Base-by-base conservation (phyloP, 2,329 filamentous ascomycete genomes). In the Nemania bipapillata region DNA sequence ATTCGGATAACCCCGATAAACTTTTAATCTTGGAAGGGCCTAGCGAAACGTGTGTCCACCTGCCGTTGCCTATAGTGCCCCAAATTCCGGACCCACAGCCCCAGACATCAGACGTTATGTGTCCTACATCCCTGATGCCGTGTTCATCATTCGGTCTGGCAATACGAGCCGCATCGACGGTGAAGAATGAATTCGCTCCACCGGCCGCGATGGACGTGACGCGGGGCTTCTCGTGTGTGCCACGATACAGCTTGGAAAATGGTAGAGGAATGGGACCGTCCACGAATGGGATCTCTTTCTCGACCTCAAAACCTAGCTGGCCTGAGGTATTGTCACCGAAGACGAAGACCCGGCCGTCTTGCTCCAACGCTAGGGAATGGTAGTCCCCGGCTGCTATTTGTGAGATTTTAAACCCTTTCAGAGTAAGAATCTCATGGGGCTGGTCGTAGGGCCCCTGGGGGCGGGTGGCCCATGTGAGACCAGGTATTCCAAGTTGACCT, bases 251-350 rank as follows among this genome's bases (percentile, higher is more conserved):
- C 69, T 87, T 88, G 69, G 88, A 86, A 45, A 92, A 86, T 0
- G 92, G 87, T 1, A 98, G 79, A 5, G 90, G 85, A 3, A 89
- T 88, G 0, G 96, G 94, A 0, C 86, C 85, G 72, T 95, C 92
- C 26, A 92, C 83, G 65, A 83, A 87, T 7, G 88, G 84, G 17
- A 87, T 83, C 30, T 90, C 87, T 0, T 86, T 78, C 56, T 89
- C 89, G 61, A 87, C 88, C 58, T 93, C 89, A 74, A 95, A 89
- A n/a, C 95, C 95, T 3, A 98, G 86, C 80, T 98, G 96, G n/a
- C 96, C 96, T 50, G 89, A 87, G 0, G 90, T 90, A 81, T 98
- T 98, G 79, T 98, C 94, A 42, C 96, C 96, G 81, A 97, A 98
- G 6, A 90, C 86, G 79, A 96, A 97, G 17, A 96, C 86, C 17